Conservation (phyloP, 2,329 filamentous ascomycete genomes). For the Fusarium annulatum region DNA sequence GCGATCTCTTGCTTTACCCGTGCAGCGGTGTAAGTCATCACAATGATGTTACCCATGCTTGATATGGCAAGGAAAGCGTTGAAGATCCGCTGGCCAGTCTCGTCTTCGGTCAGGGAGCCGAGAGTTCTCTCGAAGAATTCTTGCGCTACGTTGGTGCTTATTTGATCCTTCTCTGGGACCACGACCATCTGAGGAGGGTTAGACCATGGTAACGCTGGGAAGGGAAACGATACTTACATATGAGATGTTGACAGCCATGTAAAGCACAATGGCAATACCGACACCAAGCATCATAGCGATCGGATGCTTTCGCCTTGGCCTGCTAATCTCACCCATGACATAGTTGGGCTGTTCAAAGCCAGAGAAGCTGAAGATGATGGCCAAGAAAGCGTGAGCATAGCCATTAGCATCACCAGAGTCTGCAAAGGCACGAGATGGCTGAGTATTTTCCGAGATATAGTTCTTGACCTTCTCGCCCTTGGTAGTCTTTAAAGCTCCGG, state of each 20-base stretch:
- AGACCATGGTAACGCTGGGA: accelerated
- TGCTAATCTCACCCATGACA: slow-evolving; percentile 49
- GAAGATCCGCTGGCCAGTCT: slow-evolving; percentile 52
- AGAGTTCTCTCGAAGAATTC: slow-evolving; percentile 51
- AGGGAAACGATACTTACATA: slow-evolving; percentile 44
- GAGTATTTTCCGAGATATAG: slow-evolving; percentile 44
- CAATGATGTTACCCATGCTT: slow-evolving; percentile 66
- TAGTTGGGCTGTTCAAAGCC: slow-evolving; percentile 55
- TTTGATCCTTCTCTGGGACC: slow-evolving; percentile 13
- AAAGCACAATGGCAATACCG: slow-evolving; percentile 47
- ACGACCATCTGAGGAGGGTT: slow-evolving; percentile 52
- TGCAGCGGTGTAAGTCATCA: slow-evolving; percentile 66
- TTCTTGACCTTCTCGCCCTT: slow-evolving; percentile 34
- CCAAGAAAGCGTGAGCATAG: slow-evolving; percentile 55
- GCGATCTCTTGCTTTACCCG: slow-evolving; percentile 70
- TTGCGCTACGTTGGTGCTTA: slow-evolving; percentile 43
- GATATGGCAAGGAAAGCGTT: slow-evolving; percentile 64
- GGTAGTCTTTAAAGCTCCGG: slow-evolving; percentile 37
- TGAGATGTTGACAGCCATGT: slow-evolving; percentile 53
- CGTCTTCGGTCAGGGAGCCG: slow-evolving; percentile 44
- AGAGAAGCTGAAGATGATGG: slow-evolving; percentile 55
- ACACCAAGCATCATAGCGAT: slow-evolving; percentile 47
- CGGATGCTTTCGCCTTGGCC: slow-evolving; percentile 49
- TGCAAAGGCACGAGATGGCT: slow-evolving; percentile 39
- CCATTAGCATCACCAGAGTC: slow-evolving; percentile 45